These are phyloP conservation scores for Lizonia empirigonia DNA, from an alignment of 2,329 filamentous ascomycete species.

Conservation along the genomic window DNA sequence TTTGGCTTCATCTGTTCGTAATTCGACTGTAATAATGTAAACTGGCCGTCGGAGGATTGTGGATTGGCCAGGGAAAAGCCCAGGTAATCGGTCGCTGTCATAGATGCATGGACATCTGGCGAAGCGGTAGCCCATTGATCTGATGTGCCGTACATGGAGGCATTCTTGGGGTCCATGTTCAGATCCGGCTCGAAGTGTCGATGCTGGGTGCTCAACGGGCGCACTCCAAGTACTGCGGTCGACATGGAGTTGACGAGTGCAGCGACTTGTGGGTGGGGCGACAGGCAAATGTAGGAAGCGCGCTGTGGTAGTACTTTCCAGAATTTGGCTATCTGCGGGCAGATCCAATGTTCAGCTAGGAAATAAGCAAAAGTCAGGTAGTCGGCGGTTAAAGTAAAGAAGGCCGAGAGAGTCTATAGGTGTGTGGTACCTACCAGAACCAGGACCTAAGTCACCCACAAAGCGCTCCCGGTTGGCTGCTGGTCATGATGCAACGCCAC, in stretches of 20 bases:
- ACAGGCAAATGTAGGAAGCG: background rate
- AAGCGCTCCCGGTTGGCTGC: background rate
- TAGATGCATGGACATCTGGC: background rate
- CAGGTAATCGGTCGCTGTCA: background rate
- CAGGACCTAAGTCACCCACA: background rate
- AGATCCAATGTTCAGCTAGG: background rate
- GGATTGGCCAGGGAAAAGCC: background rate
- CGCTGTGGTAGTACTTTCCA: background rate
- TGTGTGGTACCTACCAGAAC: background rate
- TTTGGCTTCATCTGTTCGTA: background rate
- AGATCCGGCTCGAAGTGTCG: background rate
- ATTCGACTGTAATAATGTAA: background rate
- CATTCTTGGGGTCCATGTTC: background rate
- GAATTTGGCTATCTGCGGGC: background rate
- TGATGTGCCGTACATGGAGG: background rate
- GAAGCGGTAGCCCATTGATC: slow-evolving; percentile 2
- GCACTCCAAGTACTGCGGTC: slow-evolving; percentile 5
- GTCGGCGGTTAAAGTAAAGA: background rate
- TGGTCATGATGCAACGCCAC: slow-evolving; percentile 10
- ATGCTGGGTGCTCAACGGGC: background rate
- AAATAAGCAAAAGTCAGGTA: background rate
- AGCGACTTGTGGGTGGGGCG: background rate
- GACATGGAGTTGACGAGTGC: slow-evolving; percentile 5
- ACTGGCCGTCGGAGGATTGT: background rate
- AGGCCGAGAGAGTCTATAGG: background rate